Base-by-base conservation (phyloP, 169 alveolate genomes). In the Cardiosporidium cionae region DNA sequence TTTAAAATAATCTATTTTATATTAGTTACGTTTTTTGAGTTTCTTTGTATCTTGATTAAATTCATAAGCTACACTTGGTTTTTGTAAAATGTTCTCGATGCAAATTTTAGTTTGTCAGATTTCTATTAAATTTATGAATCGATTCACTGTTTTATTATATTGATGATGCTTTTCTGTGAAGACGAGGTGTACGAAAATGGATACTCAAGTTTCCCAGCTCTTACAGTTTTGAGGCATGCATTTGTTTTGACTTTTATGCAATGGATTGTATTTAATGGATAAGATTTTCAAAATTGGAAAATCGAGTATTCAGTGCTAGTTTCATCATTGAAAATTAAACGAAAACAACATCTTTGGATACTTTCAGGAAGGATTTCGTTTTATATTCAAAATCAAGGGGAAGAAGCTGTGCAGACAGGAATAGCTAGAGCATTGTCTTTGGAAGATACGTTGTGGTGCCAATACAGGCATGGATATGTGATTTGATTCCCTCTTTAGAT, bases 381-480 rank as follows among this genome's bases (percentile, higher is more conserved):
- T 86, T 96, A 96, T 81, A 94, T 96, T 93, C 93, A 95, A 64
- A 88, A 90, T 68, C 83, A 86, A 28, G 99, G 99, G 25, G 99
- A 96, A 84, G 97, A 94, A 70, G 98, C 98, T 5, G 86, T 94
- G 7, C 96, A 92, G 32, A 90, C 90, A 16, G 99, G 97, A 0
- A 69, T 73, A 2, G 76, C 64, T 1, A 90, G 95, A 6, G 98
- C 96, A 3, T 80, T 95, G 9, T 63, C 86, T 23, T 83, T 72
- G 3, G 87, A 90, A 35, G 98, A 95, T 77, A 86, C 89, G 74
- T 72, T 94, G 22, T 94, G 85, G 77, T 94, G 96, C 52, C 94
- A 95, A 79, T 95, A 95, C 80, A 76, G 98, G 58, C n/a, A 16
- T n/a, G n/a, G n/a, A n/a, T n/a, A n/a, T n/a, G n/a, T n/a, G n/a